Base-by-base conservation (phyloP, 176 grass and related monocot species). In the Ensete ventricosum region DNA sequence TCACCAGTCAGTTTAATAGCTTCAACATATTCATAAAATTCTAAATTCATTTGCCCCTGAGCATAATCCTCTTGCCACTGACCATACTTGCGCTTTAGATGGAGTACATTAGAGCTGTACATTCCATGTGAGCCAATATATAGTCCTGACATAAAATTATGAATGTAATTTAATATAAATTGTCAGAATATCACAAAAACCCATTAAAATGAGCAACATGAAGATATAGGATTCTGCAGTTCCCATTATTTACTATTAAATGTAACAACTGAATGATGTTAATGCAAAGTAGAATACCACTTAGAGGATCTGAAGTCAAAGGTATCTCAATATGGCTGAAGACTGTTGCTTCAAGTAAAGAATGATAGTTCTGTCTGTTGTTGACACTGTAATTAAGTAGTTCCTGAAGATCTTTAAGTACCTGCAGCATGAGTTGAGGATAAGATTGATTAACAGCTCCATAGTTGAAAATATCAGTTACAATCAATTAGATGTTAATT, bases 21-120 rank as follows among this genome's bases (percentile, higher is more conserved):
- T 85, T 98, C 90, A 68, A 98, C 90, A 48, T 94, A 94, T 76
- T 98, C 95, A 87, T 98, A 94, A 77, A 98, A 98, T 70, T 89
- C 81, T 79, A 98, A 83, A 68, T 93, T 77, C 52, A 10, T 69
- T 49, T 85, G 64, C 63, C 82, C 76, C 20, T 89, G 79, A 81
- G 72, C 73, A 80, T 80, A 50, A 60, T 98, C 94, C 53, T 93
- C 90, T 67, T 65, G 79, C 95, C 95, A 98, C 55, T 93, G 88
- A 81, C 95, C 95, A 78, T 91, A 98, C 70, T 98, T 98, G 48
- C 80, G 80, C 83, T 87, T 85, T 77, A 98, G 90, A 87, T 83
- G 84, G 73, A 98, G 84, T 63, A 91, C 79, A 82, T 91, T 91
- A 52, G 95, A 89, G 72, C 43, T 66, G 49, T 87, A 87, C 73